Base-by-base conservation (phyloP, 2,329 filamentous ascomycete genomes). In the Didymella arachidicola region DNA sequence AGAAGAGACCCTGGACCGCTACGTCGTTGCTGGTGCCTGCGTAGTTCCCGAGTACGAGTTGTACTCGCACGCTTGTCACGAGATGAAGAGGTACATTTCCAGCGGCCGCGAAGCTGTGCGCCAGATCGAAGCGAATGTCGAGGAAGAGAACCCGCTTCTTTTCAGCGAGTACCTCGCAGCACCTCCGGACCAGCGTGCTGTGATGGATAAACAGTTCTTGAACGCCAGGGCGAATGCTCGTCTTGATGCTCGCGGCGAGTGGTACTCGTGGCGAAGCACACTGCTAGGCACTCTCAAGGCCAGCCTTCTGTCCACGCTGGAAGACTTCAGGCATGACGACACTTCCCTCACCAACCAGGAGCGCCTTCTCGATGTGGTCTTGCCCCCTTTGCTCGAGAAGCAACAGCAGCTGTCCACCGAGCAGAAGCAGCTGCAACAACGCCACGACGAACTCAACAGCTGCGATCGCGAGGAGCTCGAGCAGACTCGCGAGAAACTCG, bases 221-320 rank as follows among this genome's bases (percentile, higher is more conserved):
- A 97, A 98, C 71, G 90, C 97, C 77, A 98, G 97, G 81, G 93
- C 92, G 0, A 91, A 96, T 75, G 92, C 94, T 16, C 87, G 95
- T 26, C 83, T 97, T 14, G 82, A 93, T 50, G 97, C 94, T 79
- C 97, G 97, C 74, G 92, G 92, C 57, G 93, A 95, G 82, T 99
- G 95, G 95, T 99, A 99, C 75, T 90, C 94, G 71, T 99, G 95
- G 95, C 89, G 95, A 39, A 94, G 91, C 83, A 94, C 95, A 70
- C 84, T 98, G 25, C 88, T 91, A 29, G 84, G 93, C 55, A 90
- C 92, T 18, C 83, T 99, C 36, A 93, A 90, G 72, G 88, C 92
- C 67, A 93, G 91, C 3, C 84, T 98, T 3, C 77, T 90, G 53
- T 87, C 86, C 60, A 95, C 93, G 57, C 82, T 86, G 1, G 86